A percentile compares a stretch with the other conserved stretches of the same genome.
phyloP scores from a whole-genome alignment of 225 moss, liverwort and hornwort genomes.

The Physcomitrium patens region DNA sequence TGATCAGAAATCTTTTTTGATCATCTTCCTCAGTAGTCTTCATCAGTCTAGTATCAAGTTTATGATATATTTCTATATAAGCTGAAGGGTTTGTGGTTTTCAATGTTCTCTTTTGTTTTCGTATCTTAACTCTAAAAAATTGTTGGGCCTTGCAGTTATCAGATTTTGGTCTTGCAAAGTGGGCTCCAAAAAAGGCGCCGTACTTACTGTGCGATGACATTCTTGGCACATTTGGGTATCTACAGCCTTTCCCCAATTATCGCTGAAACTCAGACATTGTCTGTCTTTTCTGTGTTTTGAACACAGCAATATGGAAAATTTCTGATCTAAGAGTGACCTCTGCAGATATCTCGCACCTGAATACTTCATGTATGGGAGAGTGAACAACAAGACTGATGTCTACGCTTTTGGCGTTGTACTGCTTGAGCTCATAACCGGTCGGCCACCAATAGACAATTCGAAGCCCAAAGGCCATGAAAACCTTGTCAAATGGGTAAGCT shows the following conservation, averaged over 20 bases:
- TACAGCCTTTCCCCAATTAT: background rate
- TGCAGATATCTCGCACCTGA: conserved; percentile 69
- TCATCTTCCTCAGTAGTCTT: too few species aligned
- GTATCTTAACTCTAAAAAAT: background rate
- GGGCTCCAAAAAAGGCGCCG: conserved; percentile 55
- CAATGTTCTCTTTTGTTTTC: background rate
- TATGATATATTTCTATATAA: background rate
- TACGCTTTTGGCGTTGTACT: conserved; percentile 69
- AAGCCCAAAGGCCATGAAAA: conserved; percentile 71
- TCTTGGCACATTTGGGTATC: conserved; percentile 68
- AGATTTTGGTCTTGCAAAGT: conserved; percentile 70
- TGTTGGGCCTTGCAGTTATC: conserved; percentile 47
- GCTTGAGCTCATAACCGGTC: conserved; percentile 67
- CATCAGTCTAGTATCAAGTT: too few species aligned
- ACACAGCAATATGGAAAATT: background rate
- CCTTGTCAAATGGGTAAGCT: conserved; percentile 61
- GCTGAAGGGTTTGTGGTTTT: background rate
- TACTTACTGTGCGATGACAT: conserved; percentile 58
- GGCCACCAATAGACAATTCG: conserved; percentile 51
- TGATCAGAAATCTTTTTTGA: background rate
- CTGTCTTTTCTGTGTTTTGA: background rate
- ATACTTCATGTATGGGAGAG: conserved; percentile 68
- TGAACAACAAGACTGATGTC: conserved; percentile 64
- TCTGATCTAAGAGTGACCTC: background rate
- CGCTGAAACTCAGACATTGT: background rate